These are phyloP conservation scores for Phanerochaete carnosa DNA, from an alignment of 768 basidiomycete genomes.

Conservation along the genomic window DNA sequence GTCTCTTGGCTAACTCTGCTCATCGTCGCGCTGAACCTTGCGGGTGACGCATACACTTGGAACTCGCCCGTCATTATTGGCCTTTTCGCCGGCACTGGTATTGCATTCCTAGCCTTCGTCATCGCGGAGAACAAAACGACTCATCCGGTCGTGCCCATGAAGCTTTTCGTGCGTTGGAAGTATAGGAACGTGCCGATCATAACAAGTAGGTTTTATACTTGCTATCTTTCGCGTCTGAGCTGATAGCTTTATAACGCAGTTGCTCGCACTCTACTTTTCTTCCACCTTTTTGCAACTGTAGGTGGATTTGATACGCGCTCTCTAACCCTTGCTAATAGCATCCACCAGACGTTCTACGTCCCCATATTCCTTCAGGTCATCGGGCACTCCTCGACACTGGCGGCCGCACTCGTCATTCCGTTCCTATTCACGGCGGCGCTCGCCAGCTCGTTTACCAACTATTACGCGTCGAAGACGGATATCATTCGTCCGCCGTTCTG, in stretches of 20 bases:
- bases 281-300: conserved; percentile 15
- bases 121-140: conserved; percentile 9
- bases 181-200: conserved; percentile 15
- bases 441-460: conserved; percentile 4
- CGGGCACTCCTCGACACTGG: conserved; percentile 6
- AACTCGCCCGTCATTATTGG: conserved; percentile 12
- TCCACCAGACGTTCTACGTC: conserved; percentile 13
- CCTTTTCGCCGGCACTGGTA: conserved; percentile 9
- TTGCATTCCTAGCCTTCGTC: conserved; percentile 9
- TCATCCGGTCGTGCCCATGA: conserved; percentile 12
- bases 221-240: background rate
- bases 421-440: conserved; percentile 11
- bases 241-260: background rate
- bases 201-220: conserved; percentile 1
- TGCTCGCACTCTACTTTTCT: conserved; percentile 11
- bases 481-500: conserved; percentile 11
- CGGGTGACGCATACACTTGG: conserved; percentile 13
- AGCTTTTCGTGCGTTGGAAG: conserved; percentile 9
- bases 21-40: conserved; percentile 15
- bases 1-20: conserved; percentile 14
- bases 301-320: background rate
- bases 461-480: conserved; percentile 2
- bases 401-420: conserved; percentile 16
- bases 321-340: background rate
- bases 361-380: conserved; percentile 15